Evolutionary conservation across 2,329 filamentous ascomycete species (phyloP), one percentile per base, ranked within the genome.

Genomic region (Paraconiothyrium brasiliense): DNA sequence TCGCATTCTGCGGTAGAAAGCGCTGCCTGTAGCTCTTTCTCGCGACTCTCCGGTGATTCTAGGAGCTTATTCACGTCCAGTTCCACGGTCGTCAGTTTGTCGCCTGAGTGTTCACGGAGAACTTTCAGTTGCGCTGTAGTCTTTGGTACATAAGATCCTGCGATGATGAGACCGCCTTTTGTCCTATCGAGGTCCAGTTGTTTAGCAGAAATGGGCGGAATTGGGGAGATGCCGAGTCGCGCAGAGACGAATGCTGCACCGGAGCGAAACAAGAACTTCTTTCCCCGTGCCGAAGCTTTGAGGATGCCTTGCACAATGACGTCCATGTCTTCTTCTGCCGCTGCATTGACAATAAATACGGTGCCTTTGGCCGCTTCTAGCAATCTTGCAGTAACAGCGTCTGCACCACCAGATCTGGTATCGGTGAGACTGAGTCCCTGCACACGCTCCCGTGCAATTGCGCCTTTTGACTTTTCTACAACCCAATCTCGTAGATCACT

Each of bases 91-190:
- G 77, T 80, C 0, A 87, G 71, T n/a, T 79, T 73, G 0, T 72
- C 61, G 0, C 79, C 80, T 0, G 81, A 79, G 16, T 73, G 72
- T 1, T 77, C 70, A 0, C 76, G 73, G 9, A 87, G 67, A 2
- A 74, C 71, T 30, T 83, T 79, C 0, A 87, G 71, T 58, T 88
- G 86, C 0, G 83, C 81, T 0, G 86, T 88, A 0, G 86, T 88
- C 64, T 87, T 88, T 2, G 85, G 85, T 0, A 88, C 85, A 48
- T 88, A 87, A 0, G 84, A 86, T 0, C 86, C 85, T 0, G 85
- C 85, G 16, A 88, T 81, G 20, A 87, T 81, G 0, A 88, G 69
- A 0, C 85, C 85, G 0, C 86, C 86, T 0, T 73, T 72, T 0
- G 74, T 74, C 0, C 84, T 71, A 0, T 78, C 66, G 20, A 78